These are phyloP conservation scores for Ustilago trichophora DNA, from an alignment of 1,284 basidiomycete genomes.

Conservation along the genomic window DNA sequence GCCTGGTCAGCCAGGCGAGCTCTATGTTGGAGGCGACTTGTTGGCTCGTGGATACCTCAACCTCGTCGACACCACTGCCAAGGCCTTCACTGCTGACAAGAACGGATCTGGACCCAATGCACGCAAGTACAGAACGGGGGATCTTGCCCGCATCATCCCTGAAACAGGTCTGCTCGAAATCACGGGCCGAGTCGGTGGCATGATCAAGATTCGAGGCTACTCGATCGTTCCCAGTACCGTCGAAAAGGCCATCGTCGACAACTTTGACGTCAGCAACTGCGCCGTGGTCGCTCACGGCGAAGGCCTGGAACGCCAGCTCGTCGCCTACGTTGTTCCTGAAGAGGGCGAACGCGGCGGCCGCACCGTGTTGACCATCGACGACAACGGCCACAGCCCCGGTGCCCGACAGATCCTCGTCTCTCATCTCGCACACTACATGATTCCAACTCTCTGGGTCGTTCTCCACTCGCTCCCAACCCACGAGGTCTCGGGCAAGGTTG, in stretches of 20 bases:
- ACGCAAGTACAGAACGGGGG: constrained; percentile 63
- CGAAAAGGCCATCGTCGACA: constrained; percentile 61
- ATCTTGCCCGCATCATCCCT: constrained; percentile 57
- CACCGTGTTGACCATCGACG: constrained; percentile 47
- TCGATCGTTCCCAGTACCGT: constrained; percentile 61
- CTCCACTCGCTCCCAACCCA: constrained; percentile 61
- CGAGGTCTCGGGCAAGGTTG: constrained; percentile 64
- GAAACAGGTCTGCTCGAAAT: constrained; percentile 59
- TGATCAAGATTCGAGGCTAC: constrained; percentile 66
- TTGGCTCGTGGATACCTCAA: constrained; percentile 65
- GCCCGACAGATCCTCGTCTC: constrained; percentile 52
- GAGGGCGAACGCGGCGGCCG: constrained; percentile 34
- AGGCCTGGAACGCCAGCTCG: constrained; percentile 63
- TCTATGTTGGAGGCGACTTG: constrained; percentile 62
- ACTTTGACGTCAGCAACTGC: constrained; percentile 59
- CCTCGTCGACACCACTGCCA: constrained; percentile 59
- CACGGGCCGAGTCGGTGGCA: constrained; percentile 63
- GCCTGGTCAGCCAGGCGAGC: constrained; percentile 54
- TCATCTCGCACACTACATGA: constrained; percentile 64
- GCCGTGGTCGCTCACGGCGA: constrained; percentile 62
- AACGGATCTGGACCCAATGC: constrained; percentile 27
- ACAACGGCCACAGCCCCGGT: constrained; percentile 59
- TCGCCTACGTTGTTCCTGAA: constrained; percentile 63
- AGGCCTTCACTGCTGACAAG: constrained; percentile 56
- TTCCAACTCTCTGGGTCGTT: constrained; percentile 63